Base-by-base conservation (phyloP, 2,329 filamentous ascomycete genomes). In the Hymenotorrendiella dingleyae region DNA sequence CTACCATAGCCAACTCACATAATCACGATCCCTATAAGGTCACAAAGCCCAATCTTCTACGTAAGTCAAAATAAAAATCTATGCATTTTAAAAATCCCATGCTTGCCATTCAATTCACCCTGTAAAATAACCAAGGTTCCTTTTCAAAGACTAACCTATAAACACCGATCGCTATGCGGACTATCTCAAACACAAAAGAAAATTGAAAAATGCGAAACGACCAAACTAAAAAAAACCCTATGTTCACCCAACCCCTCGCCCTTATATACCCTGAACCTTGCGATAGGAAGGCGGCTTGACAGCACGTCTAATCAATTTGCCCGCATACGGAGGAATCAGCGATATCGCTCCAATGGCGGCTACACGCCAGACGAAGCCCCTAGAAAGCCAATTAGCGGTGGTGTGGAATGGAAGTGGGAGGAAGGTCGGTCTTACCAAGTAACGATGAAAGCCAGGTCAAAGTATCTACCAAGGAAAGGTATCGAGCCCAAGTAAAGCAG, bases 241-340 rank as follows among this genome's bases (percentile, higher is more conserved):
- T 24, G 32, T 9, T 24, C 43, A 21, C 16, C 16, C 37, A 12
- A 14, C 17, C n/a, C 23, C 14, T 8, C 10, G 27, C 33, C n/a
- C 24, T 49, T 42, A 61, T 7, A 80, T 76, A 33, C 75, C 82
- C 65, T 84, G 83, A 36, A 98, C 90, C 70, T 98, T 98, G 58
- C 93, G 76, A 68, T 96, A 97, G 60, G 86, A 94, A 16, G 90
- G 90, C 49, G 93, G 93, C 67, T 85, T 90, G 72, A 94, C 82
- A 47, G 81, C 88, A 59, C 88, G 75, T 57, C 85, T 75, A 52
- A 96, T 84, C 47, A 94, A 64, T 70, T 97, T 97, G 16, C 78
- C 88, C 39, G 80, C 83, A 67, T 91, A 96, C 2, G 91, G 86
- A 14, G 93, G 93, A 36, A 94, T 76, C 43, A 97, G 66, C 30